phyloP scores from a whole-genome alignment of 139 green algal species.

The Pleodorina starrii region DNA sequence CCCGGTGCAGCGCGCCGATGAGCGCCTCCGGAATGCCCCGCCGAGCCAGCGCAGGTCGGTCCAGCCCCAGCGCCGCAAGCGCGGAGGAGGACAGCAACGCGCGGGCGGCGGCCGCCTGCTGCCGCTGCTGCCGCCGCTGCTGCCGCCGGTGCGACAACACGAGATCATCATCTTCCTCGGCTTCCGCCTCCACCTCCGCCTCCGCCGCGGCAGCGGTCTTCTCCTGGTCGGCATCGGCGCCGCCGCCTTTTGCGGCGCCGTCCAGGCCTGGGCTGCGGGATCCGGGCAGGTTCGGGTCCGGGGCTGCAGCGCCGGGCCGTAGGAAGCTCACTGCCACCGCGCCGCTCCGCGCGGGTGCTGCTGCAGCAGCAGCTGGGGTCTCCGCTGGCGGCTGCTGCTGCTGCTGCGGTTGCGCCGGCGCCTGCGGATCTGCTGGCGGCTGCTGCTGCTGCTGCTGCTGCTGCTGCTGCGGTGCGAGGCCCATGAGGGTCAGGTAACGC shows the following conservation, averaged over 20 bases:
- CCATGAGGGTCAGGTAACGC: constrained; percentile 41
- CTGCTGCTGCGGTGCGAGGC: neutral
- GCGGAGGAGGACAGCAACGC: neutral
- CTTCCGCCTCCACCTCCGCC: neutral
- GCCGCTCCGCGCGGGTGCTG: neutral
- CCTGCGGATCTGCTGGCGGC: too few species aligned
- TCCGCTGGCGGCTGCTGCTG: neutral
- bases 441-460: neutral
- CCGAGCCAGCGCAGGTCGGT: neutral
- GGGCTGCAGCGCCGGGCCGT: neutral
- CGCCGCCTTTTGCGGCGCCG: neutral
- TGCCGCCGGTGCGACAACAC: neutral
- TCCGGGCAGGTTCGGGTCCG: neutral
- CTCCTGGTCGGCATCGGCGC: neutral
- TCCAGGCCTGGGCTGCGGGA: too few species aligned
- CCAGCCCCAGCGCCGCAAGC: constrained; percentile 15
- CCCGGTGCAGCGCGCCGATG: neutral
- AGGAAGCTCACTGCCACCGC: neutral
- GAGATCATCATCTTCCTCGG: neutral
- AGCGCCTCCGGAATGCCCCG: neutral
- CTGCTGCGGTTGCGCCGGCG: too few species aligned
- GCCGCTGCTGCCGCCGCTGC: neutral
- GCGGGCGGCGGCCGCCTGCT: neutral
- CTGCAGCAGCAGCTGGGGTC: neutral
- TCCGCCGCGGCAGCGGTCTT: neutral